Conservation (phyloP, 1,284 basidiomycete species). For the Rhodotorula glutinis region DNA sequence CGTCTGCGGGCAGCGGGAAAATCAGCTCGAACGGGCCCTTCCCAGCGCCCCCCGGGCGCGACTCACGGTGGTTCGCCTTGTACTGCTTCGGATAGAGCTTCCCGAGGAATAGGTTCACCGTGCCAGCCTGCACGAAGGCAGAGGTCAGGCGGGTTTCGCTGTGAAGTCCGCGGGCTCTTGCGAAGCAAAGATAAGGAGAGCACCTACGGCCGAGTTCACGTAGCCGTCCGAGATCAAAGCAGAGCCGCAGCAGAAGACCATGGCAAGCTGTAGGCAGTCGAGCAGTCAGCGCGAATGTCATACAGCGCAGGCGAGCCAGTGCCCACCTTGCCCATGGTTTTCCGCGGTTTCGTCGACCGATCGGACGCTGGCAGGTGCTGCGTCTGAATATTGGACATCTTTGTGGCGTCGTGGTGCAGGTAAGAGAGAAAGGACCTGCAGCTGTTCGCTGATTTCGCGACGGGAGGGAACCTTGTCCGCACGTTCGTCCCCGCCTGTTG, state of each 20-base stretch:
- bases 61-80: slow-evolving; percentile 2
- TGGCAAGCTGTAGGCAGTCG: neutral
- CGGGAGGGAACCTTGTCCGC: too few relatives aligned
- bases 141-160: too few relatives aligned
- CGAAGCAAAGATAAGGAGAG: neutral
- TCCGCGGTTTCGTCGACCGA: neutral
- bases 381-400: neutral
- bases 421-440: neutral
- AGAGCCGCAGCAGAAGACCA: slow-evolving; percentile 4
- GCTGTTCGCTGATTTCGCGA: too few relatives aligned
- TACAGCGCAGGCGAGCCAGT: too few relatives aligned
- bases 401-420: neutral
- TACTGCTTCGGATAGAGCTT: slow-evolving; percentile 23
- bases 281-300: too few relatives aligned
- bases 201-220: neutral
- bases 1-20: slow-evolving; percentile 1
- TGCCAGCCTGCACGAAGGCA: slow-evolving; percentile 10
- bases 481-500: too few relatives aligned
- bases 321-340: neutral
- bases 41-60: neutral
- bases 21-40: neutral
- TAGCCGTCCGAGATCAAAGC: slow-evolving; percentile 81
- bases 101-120: slow-evolving; percentile 24
- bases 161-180: too few relatives aligned
- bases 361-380: neutral